phyloP scores from a whole-genome alignment of 495 filamentous ascomycete species.

The Penicillium robsamsonii region DNA sequence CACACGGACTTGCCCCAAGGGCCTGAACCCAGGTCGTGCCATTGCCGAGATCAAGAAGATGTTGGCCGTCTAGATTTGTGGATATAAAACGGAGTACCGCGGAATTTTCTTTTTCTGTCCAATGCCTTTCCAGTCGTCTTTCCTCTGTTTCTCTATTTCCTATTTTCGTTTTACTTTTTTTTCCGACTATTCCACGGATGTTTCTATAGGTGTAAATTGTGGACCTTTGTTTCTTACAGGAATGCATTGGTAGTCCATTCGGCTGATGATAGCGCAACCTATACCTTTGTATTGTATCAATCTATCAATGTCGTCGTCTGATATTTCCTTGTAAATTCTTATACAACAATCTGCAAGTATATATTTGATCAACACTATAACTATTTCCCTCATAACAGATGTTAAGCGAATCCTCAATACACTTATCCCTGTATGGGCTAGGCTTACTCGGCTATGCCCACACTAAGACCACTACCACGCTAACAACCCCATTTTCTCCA shows the following conservation, averaged over 20 bases:
- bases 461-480: background rate
- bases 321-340: background rate
- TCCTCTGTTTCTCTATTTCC: constrained; percentile 21
- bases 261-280: constrained; percentile 9
- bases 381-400: background rate
- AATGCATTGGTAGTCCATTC: constrained; percentile 30
- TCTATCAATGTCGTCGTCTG: constrained; percentile 3
- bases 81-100: constrained; percentile 36
- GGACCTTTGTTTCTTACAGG: constrained; percentile 36
- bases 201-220: constrained; percentile 52
- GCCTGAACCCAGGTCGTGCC: constrained; percentile 88
- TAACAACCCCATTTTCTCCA: background rate
- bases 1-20: constrained; percentile 95
- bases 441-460: constrained; percentile 11
- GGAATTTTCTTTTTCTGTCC: constrained; percentile 32
- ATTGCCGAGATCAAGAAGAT: constrained; percentile 99
- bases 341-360: background rate
- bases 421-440: constrained; percentile 2
- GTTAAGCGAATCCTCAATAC: constrained; percentile 3
- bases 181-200: constrained; percentile 38
- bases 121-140: constrained; percentile 31
- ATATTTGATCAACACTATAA: background rate
- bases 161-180: constrained; percentile 23
- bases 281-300: constrained; percentile 7
- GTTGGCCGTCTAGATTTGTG: constrained; percentile 57